A percentile compares a stretch with the other conserved stretches of the same genome.
Conservation (phyloP, 2,329 filamentous ascomycete species). For the Colletotrichum sp. region DNA sequence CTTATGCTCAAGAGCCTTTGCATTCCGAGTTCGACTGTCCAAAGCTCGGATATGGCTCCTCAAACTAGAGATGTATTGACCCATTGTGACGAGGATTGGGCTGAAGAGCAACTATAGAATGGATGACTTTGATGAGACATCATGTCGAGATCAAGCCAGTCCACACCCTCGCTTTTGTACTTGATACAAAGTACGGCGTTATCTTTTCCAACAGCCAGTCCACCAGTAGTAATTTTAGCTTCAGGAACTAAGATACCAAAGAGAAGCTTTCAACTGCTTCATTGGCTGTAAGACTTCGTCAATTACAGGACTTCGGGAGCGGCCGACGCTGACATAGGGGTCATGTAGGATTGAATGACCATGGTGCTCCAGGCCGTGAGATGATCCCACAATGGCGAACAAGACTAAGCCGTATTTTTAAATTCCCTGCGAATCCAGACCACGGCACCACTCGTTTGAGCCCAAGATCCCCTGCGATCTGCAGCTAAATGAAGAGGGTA, state of each 20-base stretch:
- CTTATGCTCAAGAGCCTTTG: background rate
- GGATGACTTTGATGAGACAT: background rate
- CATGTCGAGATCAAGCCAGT: background rate
- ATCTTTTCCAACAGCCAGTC: background rate
- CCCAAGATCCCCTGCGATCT: background rate
- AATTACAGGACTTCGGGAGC: background rate
- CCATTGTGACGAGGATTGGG: background rate
- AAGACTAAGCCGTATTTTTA: background rate
- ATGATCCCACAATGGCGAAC: background rate
- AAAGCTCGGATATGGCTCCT: background rate
- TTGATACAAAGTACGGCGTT: background rate
- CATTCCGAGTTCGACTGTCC: background rate
- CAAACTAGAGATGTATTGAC: background rate
- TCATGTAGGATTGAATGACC: background rate
- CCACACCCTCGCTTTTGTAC: background rate
- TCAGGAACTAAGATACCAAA: background rate
- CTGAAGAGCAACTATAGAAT: rapidly evolving
- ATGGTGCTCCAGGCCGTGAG: background rate
- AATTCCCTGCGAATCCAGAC: background rate
- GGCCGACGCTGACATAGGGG: background rate
- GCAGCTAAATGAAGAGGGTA: background rate
- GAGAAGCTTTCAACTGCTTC: background rate
- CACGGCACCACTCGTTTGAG: background rate
- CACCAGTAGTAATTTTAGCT: background rate
- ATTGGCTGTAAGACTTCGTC: background rate